Evolutionary conservation across 805 yeast genomes (phyloP).

Genomic region (Candida xyloterini): DNA sequence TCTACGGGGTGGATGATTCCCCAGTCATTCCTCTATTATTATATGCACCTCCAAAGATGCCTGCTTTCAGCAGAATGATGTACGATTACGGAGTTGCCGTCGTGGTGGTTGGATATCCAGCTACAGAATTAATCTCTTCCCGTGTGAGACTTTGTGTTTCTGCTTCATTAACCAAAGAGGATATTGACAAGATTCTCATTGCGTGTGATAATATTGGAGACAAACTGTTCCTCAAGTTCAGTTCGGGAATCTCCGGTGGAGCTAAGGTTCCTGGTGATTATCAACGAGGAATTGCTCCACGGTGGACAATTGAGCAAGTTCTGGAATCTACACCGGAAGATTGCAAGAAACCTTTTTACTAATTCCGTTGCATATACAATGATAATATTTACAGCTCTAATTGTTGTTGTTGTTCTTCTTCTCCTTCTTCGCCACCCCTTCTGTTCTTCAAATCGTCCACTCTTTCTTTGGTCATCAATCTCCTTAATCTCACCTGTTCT

Average conservation of each 20-base stretch:
- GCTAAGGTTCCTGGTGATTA: conserved; percentile 51
- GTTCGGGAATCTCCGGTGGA: conserved; percentile 73
- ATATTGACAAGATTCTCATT: conserved; percentile 74
- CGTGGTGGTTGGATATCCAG: conserved; percentile 97
- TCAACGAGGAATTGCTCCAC: conserved; percentile 53
- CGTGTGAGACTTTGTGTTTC: conserved; percentile 93
- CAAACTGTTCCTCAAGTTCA: conserved; percentile 65
- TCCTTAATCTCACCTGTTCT: conserved; percentile 44
- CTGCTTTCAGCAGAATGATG: conserved; percentile 82
- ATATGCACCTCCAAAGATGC: conserved; percentile 92
- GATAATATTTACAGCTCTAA: conserved; percentile 4
- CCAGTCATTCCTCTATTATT: conserved; percentile 90
- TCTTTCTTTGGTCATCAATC: conserved; percentile 26
- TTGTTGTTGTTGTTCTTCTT: no score
- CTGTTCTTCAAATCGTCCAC: conserved; percentile 1
- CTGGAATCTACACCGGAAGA: conserved; percentile 70
- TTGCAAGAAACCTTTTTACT: conserved; percentile 33
- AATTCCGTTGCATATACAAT: conserved; percentile 1
- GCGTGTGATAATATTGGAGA: conserved; percentile 80
- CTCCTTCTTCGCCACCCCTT: background rate
- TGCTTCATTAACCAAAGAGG: conserved; percentile 89
- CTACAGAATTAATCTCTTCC: conserved; percentile 86
- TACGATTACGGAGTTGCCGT: conserved; percentile 81
- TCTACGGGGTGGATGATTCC: conserved; percentile 92
- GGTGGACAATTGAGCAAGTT: conserved; percentile 79